phyloP scores from a whole-genome alignment of 495 filamentous ascomycete species.

The Barbatosphaeria neglecta region DNA sequence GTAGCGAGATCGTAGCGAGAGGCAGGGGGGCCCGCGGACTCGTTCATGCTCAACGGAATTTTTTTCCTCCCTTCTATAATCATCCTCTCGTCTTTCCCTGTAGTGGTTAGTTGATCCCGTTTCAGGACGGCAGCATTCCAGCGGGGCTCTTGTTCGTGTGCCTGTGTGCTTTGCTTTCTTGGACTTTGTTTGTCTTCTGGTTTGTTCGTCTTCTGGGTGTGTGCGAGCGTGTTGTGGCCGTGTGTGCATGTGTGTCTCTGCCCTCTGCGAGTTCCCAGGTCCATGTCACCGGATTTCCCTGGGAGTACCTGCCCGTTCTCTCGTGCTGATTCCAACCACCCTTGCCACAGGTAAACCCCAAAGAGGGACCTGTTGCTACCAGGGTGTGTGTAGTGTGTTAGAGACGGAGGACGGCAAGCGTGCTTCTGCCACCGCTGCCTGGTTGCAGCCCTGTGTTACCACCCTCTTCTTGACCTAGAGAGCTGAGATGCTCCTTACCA shows the following conservation, averaged over 20 bases:
- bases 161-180: too few relatives aligned
- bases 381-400: neutral
- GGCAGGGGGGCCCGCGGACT: neutral
- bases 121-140: conserved; percentile 11
- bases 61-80: conserved; percentile 8
- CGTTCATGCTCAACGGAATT: neutral
- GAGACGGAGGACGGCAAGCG: neutral
- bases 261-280: conserved; percentile 18
- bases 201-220: too few relatives aligned
- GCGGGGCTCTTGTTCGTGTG: too few relatives aligned
- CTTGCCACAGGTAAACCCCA: neutral
- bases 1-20: neutral
- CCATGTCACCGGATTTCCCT: conserved; percentile 21
- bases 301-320: conserved; percentile 3
- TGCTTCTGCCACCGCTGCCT: neutral
- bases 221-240: neutral
- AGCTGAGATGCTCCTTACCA: neutral
- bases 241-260: conserved; percentile 10
- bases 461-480: neutral
- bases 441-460: neutral
- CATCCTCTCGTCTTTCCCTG: conserved; percentile 12
- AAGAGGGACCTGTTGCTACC: neutral
- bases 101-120: conserved; percentile 9
- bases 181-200: too few relatives aligned
- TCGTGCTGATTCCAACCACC: conserved; percentile 4